Evolutionary conservation across 345 rosid genomes (phyloP).

Genomic region (Eucalyptus rudis): DNA sequence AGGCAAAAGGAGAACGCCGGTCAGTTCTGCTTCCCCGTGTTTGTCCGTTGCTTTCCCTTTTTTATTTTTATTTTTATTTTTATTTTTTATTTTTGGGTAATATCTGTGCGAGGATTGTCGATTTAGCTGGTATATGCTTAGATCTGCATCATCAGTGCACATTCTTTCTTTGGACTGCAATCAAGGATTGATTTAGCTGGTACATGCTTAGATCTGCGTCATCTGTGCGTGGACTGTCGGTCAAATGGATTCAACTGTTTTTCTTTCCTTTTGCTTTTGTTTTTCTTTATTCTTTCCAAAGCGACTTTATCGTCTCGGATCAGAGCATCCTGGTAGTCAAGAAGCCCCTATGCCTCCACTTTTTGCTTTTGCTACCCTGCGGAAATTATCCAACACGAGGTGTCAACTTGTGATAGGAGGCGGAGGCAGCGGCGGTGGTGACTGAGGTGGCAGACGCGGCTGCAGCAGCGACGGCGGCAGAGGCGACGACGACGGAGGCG

Average conservation of each 20-base stretch:
- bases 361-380: neutral
- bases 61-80: too few species aligned
- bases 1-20: neutral
- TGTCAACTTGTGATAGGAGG: neutral
- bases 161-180: too few species aligned
- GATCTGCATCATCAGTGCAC: too few species aligned
- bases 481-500: rapidly evolving
- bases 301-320: rapidly evolving
- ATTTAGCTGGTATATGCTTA: too few species aligned
- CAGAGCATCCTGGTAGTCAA: neutral
- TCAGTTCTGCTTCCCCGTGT: too few species aligned
- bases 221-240: too few species aligned
- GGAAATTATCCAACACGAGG: rapidly evolving
- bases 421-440: rapidly evolving
- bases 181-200: too few species aligned
- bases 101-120: too few species aligned
- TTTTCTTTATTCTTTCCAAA: neutral
- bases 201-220: too few species aligned
- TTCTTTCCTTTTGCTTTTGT: neutral
- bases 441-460: rapidly evolving
- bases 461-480: rapidly evolving
- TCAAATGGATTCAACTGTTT: too few species aligned
- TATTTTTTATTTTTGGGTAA: rapidly evolving
- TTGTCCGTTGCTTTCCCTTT: rapidly evolving
- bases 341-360: neutral